Base-by-base conservation (phyloP, 164 flowering plant species). In the Piper betle region DNA sequence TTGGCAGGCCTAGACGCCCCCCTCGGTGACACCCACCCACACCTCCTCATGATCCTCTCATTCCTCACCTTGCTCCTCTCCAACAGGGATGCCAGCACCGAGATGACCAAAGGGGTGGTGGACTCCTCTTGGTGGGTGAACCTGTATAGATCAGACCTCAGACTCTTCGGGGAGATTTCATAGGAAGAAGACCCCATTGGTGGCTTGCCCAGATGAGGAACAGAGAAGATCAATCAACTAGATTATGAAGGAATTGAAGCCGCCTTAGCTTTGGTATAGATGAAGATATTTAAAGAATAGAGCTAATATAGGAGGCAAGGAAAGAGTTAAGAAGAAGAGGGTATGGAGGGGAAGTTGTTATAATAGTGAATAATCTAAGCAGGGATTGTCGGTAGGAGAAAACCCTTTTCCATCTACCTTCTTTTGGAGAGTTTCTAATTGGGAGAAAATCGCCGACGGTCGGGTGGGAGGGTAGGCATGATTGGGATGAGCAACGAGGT, bases 51-150 rank as follows among this genome's bases (percentile, higher is more conserved):
- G 3, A 78, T 82, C 60, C 91, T 78, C 54, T 78, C 76, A 57
- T 84, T 87, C 58, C 96, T 81, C 0, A 82, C 78, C 71, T 89
- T 62, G n/a, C 75, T 83, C 70, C 98, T 74, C 63, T 92, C 93
- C 5, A 92, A 73, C 1, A 92, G 83, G 11, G 98, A 89, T 5
- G 98, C 86, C 3, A 92, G 87, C 58, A 92, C 96, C 0, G 91
- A 84, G 25, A 92, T 77, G 2, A 92, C 95, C 38, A 82, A 64
- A 4, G 98, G 96, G 57, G 68, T 79, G 62, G 74, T 72, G 3
- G 83, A 66, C 50, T 62, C 58, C 9, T 77, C 75, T 54, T 78
- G 73, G 77, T 77, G 74, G 16, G 89, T 68, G 60, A 79, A 84
- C 7, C 81, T 74, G 65, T 82, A 84, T 16, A 89, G 75, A 71